Percentiles rank a stretch among this genome's conserved stretches.
These are phyloP conservation scores for Mucor irregularis DNA, from an alignment of 371 early-diverging fungal species.

Conservation along the genomic window DNA sequence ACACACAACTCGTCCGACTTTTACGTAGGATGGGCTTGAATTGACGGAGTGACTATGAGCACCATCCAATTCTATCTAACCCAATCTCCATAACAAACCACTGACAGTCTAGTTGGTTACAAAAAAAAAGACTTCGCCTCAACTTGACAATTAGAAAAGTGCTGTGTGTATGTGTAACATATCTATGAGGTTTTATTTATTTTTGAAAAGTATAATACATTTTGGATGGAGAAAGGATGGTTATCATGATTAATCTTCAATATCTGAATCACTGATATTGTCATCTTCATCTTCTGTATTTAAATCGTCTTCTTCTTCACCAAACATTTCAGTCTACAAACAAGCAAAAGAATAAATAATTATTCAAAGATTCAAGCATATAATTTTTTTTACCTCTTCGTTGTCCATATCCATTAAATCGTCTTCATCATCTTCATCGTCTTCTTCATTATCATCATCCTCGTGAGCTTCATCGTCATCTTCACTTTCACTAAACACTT, in stretches of 20 bases:
- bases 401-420: constrained; percentile 21
- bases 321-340: constrained; percentile 16
- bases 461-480: constrained; percentile 45
- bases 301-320: constrained; percentile 24
- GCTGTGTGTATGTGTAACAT: too few species aligned
- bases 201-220: not conserved
- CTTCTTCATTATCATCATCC: constrained; percentile 46
- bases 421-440: constrained; percentile 32
- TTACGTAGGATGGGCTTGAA: too few species aligned
- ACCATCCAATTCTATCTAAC: too few species aligned
- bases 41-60: too few species aligned
- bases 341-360: not conserved
- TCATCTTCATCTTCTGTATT: constrained; percentile 16
- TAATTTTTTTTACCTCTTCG: constrained; percentile 4
- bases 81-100: too few species aligned
- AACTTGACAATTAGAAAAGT: too few species aligned
- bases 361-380: not conserved
- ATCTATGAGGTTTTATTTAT: too few species aligned
- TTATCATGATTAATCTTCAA: constrained; percentile 14
- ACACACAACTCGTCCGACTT: too few species aligned
- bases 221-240: too few species aligned
- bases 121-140: too few species aligned
- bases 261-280: constrained; percentile 24
- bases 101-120: too few species aligned
- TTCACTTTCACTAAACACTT: constrained; percentile 39